Evolutionary conservation across 257 asterid genomes (phyloP).

Genomic region (Penstemon barbatus): DNA sequence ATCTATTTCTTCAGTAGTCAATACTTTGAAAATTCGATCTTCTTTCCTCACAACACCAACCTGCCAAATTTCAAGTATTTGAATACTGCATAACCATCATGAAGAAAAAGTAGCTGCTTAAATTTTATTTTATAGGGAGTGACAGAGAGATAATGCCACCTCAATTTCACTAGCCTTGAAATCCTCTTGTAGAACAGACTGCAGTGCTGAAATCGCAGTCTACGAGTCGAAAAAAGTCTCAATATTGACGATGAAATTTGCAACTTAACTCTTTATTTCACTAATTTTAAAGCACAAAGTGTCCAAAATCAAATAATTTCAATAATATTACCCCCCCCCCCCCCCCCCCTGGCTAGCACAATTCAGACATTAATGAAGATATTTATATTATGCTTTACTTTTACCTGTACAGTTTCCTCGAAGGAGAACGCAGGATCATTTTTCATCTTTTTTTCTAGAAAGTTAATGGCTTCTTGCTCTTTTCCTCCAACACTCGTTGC

Average conservation of each 20-base stretch:
- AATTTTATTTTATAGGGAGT: not conserved
- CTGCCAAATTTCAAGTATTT: not conserved
- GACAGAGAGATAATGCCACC: not conserved
- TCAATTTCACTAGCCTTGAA: constrained; percentile 19
- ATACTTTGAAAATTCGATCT: constrained; percentile 41
- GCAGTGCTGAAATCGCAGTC: too few relatives aligned
- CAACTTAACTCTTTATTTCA: too few relatives aligned
- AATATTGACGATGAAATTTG: too few relatives aligned
- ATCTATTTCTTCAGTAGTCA: constrained; percentile 55
- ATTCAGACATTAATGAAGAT: too few relatives aligned
- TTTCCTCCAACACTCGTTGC: constrained; percentile 93
- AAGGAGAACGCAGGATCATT: constrained; percentile 6
- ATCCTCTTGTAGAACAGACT: constrained; percentile 11
- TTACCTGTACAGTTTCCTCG: not conserved
- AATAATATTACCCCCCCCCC: too few relatives aligned
- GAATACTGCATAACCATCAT: not conserved
- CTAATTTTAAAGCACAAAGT: too few relatives aligned
- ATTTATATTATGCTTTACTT: too few relatives aligned
- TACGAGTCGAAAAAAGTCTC: too few relatives aligned
- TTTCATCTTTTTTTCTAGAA: constrained; percentile 69
- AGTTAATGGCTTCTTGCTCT: constrained; percentile 90
- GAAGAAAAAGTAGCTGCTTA: too few relatives aligned
- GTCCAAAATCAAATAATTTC: not conserved
- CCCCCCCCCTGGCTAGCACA: too few relatives aligned
- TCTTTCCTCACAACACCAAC: constrained; percentile 51